Evolutionary conservation across 1,139 yeast species (phyloP).

Genomic region (Hyphopichia burtonii): DNA sequence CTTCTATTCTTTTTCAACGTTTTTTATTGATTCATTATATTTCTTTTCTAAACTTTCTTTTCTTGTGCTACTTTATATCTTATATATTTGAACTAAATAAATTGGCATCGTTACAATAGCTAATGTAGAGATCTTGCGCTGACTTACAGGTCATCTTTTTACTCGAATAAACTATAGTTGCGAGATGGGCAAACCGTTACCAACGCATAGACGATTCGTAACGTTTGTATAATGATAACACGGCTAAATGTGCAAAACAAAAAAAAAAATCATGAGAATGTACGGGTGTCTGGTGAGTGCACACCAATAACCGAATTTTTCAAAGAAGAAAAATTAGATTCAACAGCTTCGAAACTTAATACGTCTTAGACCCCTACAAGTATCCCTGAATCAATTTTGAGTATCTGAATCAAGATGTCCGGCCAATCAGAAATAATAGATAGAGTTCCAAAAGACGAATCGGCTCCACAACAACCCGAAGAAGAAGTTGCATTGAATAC

Average conservation of each 20-base stretch:
- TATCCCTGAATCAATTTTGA: no score
- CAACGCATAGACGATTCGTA: not conserved
- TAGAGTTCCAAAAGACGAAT: not conserved
- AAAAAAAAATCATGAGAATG: not conserved
- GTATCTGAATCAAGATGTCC: no score
- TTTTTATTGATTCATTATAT: not conserved
- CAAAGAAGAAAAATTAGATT: no score
- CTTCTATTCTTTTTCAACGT: not conserved
- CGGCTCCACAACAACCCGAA: not conserved
- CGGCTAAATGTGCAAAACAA: not conserved
- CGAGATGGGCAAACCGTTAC: not conserved
- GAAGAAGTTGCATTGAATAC: constrained; percentile 15
- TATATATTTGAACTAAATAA: not conserved
- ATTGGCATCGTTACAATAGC: not conserved
- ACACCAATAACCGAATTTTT: no score
- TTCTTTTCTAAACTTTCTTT: not conserved
- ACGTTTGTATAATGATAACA: not conserved
- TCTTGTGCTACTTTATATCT: not conserved
- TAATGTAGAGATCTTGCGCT: not conserved
- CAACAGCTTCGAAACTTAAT: no score
- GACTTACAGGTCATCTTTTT: not conserved
- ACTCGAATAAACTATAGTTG: not conserved
- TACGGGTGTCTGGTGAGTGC: no score
- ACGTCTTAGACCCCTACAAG: no score
- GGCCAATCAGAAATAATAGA: not conserved